Base-by-base conservation (phyloP, 768 basidiomycete genomes). In the Pleurotus ostreatus region DNA sequence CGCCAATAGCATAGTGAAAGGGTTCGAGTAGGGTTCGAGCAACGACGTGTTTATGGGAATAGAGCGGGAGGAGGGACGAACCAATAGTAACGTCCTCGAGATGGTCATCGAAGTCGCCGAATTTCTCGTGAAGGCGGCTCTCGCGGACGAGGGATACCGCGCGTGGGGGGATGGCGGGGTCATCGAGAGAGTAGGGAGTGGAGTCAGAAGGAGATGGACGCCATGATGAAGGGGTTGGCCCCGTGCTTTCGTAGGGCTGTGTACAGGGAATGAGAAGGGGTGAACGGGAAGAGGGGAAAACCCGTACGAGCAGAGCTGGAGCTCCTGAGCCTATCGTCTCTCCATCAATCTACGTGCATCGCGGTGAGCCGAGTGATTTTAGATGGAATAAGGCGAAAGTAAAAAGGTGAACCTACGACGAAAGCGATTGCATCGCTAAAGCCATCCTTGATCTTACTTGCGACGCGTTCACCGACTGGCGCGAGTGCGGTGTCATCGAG, bases 61-160 rank as follows among this genome's bases (percentile, higher is more conserved):
- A 63, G 67, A 62, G 64, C 49, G 66, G 68, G 62, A 73, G 64
- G 59, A 25, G 38, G 5, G 16, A 61, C 73, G 49, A 40, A 78
- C 80, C 79, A 56, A 83, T 79, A 4, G 73, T 79, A 47, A 85
- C 84, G 67, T 90, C 84, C 69, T 90, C 90, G 46, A 92, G 68
- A 70, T 92, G 87, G 61, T 92, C 90, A 57, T 92, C 90, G 59
- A 92, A 92, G 66, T 92, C 90, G 3, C 84, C 86, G 56, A 92
- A 84, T 46, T 77, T 73, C 56, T 76, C 70, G 56, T 87, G 84
- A 52, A 76, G 67, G n/a, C 71, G 72, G 41, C 71, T 65, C 44
- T 83, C 77, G 39, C 72, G 74, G 13, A 87, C 82, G 1, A 83
- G 70, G 3, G 67, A 61, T 12, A 81, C 65, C 1, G 85, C 82